Percentiles rank a stretch among this genome's conserved stretches.
Evolutionary conservation across 805 yeast species (phyloP).

Genomic region (Teunomyces lycoperdinae): DNA sequence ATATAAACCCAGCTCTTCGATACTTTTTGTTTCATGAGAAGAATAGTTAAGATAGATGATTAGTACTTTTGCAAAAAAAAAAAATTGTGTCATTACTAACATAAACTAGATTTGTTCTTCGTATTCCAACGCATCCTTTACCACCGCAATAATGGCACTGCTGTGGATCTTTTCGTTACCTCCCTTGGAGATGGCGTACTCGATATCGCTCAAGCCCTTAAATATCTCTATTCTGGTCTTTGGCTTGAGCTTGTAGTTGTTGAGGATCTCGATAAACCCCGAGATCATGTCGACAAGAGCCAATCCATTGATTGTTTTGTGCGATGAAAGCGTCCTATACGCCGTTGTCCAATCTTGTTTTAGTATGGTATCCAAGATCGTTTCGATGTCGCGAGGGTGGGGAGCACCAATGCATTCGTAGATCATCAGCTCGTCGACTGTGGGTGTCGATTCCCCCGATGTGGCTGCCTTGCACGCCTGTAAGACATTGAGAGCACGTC

Average conservation of each 20-base stretch:
- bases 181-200: slow-evolving; percentile 87
- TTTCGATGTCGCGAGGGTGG: slow-evolving; percentile 78
- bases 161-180: slow-evolving; percentile 89
- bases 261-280: slow-evolving; percentile 71
- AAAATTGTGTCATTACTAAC: neutral
- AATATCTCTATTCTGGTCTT: slow-evolving; percentile 62
- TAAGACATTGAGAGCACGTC: slow-evolving; percentile 86
- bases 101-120: slow-evolving; percentile 7
- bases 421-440: slow-evolving; percentile 68
- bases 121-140: slow-evolving; percentile 62
- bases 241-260: slow-evolving; percentile 61
- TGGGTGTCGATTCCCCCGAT: slow-evolving; percentile 41
- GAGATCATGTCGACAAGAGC: slow-evolving; percentile 84
- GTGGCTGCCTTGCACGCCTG: slow-evolving; percentile 89
- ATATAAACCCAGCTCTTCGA: slow-evolving; percentile 27
- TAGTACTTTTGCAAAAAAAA: neutral
- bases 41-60: slow-evolving; percentile 19
- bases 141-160: slow-evolving; percentile 85
- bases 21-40: slow-evolving; percentile 23
- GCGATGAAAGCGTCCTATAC: slow-evolving; percentile 57
- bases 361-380: slow-evolving; percentile 71
- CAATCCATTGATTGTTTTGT: slow-evolving; percentile 73
- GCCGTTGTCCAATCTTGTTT: slow-evolving; percentile 88
- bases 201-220: slow-evolving; percentile 78
- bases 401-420: slow-evolving; percentile 97